phyloP scores from a whole-genome alignment of 306 rosid species.

The Medicago ruthenica region DNA sequence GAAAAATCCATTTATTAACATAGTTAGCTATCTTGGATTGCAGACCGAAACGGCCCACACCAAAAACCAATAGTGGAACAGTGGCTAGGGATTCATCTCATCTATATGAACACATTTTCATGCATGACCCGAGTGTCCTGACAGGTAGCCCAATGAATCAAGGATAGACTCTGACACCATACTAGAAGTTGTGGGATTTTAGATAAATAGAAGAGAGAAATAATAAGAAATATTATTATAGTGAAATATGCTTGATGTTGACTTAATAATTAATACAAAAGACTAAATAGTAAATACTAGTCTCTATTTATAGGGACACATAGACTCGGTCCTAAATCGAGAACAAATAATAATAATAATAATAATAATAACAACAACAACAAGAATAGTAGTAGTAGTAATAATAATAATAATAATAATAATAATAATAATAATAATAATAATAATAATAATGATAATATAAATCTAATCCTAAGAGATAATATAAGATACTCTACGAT shows the following conservation, averaged over 20 bases:
- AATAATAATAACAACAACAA: no score
- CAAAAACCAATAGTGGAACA: neutral
- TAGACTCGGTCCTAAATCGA: no score
- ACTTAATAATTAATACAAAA: no score
- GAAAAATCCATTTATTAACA: neutral
- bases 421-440: neutral
- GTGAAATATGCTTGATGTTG: no score
- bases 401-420: no score
- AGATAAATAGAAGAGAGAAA: no score
- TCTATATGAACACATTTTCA: neutral
- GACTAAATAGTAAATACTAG: no score
- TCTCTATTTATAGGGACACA: no score
- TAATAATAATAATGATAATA: neutral
- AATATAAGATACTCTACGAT: neutral
- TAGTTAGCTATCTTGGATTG: neutral
- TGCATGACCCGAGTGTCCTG: neutral
- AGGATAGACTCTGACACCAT: neutral
- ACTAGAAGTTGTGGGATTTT: neutral
- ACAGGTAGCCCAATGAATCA: neutral
- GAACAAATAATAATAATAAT: no score
- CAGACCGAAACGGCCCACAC: neutral
- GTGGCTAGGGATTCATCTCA: neutral
- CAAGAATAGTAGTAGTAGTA: no score
- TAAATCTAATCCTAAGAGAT: slow-evolving; percentile 7
- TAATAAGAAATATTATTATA: no score